Conservation (phyloP, 2,329 filamentous ascomycete species). For the Incumbomyces delicatus region DNA sequence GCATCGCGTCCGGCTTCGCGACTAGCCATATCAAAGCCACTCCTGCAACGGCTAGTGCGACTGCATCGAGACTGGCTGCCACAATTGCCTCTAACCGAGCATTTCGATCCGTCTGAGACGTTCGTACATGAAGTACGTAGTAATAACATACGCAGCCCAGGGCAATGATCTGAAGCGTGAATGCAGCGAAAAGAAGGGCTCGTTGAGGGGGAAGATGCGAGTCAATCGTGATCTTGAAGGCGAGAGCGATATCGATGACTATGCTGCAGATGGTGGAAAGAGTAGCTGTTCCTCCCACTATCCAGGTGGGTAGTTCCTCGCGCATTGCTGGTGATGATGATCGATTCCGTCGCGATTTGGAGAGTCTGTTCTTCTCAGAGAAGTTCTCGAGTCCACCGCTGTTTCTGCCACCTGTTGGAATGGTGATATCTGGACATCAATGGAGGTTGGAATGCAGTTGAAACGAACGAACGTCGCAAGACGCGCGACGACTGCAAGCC, state of each 20-base stretch:
- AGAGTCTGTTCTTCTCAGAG: background rate
- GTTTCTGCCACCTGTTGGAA: background rate
- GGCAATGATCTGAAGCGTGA: conserved; percentile 13
- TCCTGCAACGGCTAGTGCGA: conserved; percentile 9
- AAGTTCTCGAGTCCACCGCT: background rate
- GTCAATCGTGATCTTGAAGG: conserved; percentile 8
- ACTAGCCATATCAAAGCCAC: conserved; percentile 16
- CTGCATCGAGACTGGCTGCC: conserved; percentile 7
- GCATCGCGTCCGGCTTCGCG: conserved; percentile 10
- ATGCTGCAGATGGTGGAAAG: conserved; percentile 13
- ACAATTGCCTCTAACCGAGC: background rate
- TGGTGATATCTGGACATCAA: conserved; percentile 8
- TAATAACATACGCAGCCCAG: conserved; percentile 13
- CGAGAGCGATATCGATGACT: conserved; percentile 17
- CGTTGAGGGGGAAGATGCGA: conserved; percentile 9
- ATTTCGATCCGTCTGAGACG: background rate
- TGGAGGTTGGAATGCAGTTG: background rate
- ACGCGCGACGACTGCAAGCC: background rate
- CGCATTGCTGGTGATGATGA: background rate
- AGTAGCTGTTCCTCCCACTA: conserved; percentile 13
- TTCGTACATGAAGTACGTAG: conserved; percentile 6
- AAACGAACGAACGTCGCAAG: background rate
- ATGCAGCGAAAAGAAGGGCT: conserved; percentile 16
- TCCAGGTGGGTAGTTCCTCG: conserved; percentile 11
- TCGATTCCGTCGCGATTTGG: background rate